phyloP scores from a whole-genome alignment of 805 yeast species.

The Isabelozyma pseudorhagii region DNA sequence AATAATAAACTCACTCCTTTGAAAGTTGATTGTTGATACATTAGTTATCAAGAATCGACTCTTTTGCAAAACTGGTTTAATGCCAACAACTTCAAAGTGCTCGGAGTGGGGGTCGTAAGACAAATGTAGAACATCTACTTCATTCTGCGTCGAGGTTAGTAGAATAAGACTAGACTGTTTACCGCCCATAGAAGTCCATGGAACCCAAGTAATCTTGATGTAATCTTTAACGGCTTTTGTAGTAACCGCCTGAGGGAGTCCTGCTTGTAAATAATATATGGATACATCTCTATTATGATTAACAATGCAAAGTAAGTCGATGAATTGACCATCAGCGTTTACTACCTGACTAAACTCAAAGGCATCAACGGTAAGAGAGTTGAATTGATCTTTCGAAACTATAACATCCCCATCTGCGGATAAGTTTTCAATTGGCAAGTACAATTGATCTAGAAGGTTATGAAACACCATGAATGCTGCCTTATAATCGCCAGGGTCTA shows the following conservation, averaged over 20 bases:
- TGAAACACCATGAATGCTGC: constrained; percentile 26
- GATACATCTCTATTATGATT: neutral
- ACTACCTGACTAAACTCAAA: constrained; percentile 20
- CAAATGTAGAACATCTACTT: too few relatives aligned
- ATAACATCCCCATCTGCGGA: constrained; percentile 16
- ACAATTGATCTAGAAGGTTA: constrained; percentile 17
- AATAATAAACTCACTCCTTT: too few relatives aligned
- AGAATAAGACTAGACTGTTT: too few relatives aligned
- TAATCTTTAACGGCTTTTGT: neutral
- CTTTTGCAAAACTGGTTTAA: too few relatives aligned
- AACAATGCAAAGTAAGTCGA: neutral
- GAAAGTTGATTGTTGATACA: too few relatives aligned
- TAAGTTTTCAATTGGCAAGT: constrained; percentile 11
- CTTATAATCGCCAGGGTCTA: constrained; percentile 18
- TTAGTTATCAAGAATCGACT: too few relatives aligned
- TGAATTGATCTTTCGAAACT: constrained; percentile 16
- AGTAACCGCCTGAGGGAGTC: neutral
- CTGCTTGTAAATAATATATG: neutral
- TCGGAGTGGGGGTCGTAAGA: too few relatives aligned
- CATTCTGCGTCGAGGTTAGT: too few relatives aligned
- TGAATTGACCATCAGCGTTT: neutral
- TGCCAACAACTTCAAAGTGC: too few relatives aligned
- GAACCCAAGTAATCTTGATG: neutral
- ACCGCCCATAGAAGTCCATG: too few relatives aligned
- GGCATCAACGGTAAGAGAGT: constrained; percentile 20